A percentile compares a stretch with the other conserved stretches of the same genome.
These are phyloP conservation scores for Hibiscus trionum DNA, from an alignment of 345 rosid species.

Conservation along the genomic window DNA sequence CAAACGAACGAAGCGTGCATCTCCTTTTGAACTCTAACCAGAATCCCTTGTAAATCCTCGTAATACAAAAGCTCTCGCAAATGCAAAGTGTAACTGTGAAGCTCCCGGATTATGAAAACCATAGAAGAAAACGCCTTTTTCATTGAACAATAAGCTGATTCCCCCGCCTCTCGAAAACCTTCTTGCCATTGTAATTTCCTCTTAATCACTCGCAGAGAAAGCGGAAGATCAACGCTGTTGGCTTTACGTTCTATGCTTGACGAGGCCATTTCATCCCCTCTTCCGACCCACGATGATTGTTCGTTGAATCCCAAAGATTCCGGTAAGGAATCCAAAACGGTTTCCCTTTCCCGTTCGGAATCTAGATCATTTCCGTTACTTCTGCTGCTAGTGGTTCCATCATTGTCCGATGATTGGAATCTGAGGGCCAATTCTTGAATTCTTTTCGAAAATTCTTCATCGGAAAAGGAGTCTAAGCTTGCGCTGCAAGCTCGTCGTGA, in stretches of 20 bases:
- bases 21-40: conserved; percentile 63
- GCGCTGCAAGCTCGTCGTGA: conserved; percentile 48
- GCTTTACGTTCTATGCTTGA: conserved; percentile 74
- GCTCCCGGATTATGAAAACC: conserved; percentile 88
- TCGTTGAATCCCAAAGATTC: conserved; percentile 1
- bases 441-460: conserved; percentile 60
- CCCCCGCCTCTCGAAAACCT: conserved; percentile 50
- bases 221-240: conserved; percentile 73
- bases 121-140: conserved; percentile 81
- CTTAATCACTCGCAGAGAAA: conserved; percentile 78
- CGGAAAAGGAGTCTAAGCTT: conserved; percentile 46
- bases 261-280: conserved; percentile 27
- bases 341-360: not conserved
- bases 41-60: conserved; percentile 64
- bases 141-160: conserved; percentile 59
- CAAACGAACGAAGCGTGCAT: conserved; percentile 87
- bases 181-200: conserved; percentile 71
- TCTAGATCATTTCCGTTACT: not conserved
- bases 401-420: conserved; percentile 37
- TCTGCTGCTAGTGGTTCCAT: not conserved
- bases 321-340: not conserved
- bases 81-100: conserved; percentile 64
- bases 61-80: conserved; percentile 60
- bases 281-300: conserved; percentile 15
- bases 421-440: conserved; percentile 31